phyloP scores from a whole-genome alignment of 176 grass and related monocot genomes.

The Oryza meyeriana region DNA sequence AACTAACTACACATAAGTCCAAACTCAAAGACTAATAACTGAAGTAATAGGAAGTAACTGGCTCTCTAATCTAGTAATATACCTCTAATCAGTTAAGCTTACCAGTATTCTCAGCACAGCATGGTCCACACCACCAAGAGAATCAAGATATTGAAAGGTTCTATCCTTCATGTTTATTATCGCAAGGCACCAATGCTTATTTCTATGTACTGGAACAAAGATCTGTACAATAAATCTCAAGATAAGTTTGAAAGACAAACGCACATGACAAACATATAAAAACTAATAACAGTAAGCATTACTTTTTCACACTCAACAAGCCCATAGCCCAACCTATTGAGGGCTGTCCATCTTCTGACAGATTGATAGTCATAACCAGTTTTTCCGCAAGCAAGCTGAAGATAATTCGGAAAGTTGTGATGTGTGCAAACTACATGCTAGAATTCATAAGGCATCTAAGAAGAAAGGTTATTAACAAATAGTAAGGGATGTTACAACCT shows the following conservation, averaged over 20 bases:
- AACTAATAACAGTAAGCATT: conserved; percentile 1
- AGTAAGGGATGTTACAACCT: not conserved
- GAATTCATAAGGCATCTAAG: not conserved
- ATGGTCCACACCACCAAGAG: conserved; percentile 51
- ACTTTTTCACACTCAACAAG: conserved; percentile 80
- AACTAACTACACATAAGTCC: not conserved
- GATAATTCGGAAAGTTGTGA: conserved; percentile 18
- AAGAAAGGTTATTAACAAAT: conserved; percentile 7
- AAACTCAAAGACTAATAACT: not conserved
- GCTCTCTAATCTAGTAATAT: not conserved
- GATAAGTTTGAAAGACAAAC: conserved; percentile 36
- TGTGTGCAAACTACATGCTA: not conserved
- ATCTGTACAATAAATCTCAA: conserved; percentile 60
- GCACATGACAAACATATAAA: not conserved
- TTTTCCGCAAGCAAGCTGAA: conserved; percentile 56
- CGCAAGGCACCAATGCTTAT: conserved; percentile 75
- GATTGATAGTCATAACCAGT: conserved; percentile 70
- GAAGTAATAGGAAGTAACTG: not conserved
- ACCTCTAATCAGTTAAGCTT: conserved; percentile 24
- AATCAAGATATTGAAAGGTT: conserved; percentile 83
- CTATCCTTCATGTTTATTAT: conserved; percentile 77
- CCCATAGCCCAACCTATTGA: conserved; percentile 69
- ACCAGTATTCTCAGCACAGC: conserved; percentile 61
- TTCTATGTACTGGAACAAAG: conserved; percentile 83
- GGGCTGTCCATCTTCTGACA: conserved; percentile 86